Evolutionary conservation across 108 stramenopile genomes (phyloP), one percentile per base, ranked within the genome.

Genomic region (Pseudonitzschia pungens): DNA sequence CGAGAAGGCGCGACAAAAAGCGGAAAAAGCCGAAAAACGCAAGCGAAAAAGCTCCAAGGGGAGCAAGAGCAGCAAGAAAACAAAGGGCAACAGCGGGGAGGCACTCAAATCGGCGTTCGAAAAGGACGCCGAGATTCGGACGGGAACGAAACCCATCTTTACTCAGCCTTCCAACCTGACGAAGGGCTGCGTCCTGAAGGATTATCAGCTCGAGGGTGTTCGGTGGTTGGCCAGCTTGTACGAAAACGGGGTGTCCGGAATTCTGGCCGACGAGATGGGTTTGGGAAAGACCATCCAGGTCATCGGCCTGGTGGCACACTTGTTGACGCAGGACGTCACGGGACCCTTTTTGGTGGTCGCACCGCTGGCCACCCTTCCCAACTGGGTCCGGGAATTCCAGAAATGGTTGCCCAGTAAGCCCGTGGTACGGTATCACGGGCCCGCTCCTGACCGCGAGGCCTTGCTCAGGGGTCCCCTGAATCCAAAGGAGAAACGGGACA

Each of bases 261-360:
- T 99, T 59, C 75, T 99, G 62, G 99, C 98, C 1, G 99, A 99
- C 86, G 99, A 98, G 84, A 98, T 98, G 96, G 54, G 90, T 83
- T 28, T 74, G 33, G 87, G 84, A 68, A 91, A 95, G 79, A 97
- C 96, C 0, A 95, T 96, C 56, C 95, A 99, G 85, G 97, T 97
- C 27, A 97, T 99, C 71, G 87, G 94, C 7, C 72, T 98, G 56
- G 83, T 99, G 48, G 98, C 96, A 10, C 95, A 97, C 75, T 86
- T 99, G 31, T 85, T 89, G 7, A 93, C 89, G 50, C 86, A 89
- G 85, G 76, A 80, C 40, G 94, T 96, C 8, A 75, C 86, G 41
- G 98, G 98, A 16, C 98, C 98, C 11, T 97, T 93, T 75, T 80
- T 99, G 22, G 85, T 99, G 40, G 94, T 96, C 0, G 98, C 97